These are phyloP conservation scores for Lodderomyces pseudojiufengensis DNA, from an alignment of 1,139 yeast species.

Conservation along the genomic window DNA sequence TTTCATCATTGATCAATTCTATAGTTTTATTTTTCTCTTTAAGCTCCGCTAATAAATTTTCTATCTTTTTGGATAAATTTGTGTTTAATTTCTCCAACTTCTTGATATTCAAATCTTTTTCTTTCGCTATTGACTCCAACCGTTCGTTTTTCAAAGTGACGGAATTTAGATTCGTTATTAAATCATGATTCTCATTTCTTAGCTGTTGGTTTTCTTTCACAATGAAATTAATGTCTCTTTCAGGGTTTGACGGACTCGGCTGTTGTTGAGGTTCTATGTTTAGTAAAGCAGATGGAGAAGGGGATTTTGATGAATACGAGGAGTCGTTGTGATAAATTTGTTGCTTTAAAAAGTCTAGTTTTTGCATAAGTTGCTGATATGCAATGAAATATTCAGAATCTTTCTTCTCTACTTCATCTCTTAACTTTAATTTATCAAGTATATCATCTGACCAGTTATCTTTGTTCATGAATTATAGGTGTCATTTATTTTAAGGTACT, in stretches of 20 bases:
- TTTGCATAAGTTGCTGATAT: constrained; percentile 25
- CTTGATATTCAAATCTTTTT: constrained; percentile 14
- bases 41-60: constrained; percentile 42
- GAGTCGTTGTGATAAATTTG: constrained; percentile 2
- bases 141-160: constrained; percentile 23
- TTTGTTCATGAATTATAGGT: neutral
- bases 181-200: constrained; percentile 13
- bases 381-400: constrained; percentile 33
- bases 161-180: constrained; percentile 24
- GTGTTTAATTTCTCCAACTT: constrained; percentile 20
- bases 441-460: constrained; percentile 24
- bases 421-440: constrained; percentile 20
- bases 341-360: constrained; percentile 11
- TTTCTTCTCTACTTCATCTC: constrained; percentile 34
- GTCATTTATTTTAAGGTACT: neutral
- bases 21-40: constrained; percentile 52
- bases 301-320: constrained; percentile 4
- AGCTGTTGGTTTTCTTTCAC: constrained; percentile 12
- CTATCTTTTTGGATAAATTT: constrained; percentile 28
- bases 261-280: neutral
- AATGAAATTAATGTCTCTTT: constrained; percentile 7
- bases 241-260: constrained; percentile 1
- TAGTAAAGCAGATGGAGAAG: constrained; percentile 16
- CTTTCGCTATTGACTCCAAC: constrained; percentile 16
- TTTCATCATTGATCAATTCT: constrained; percentile 67